Evolutionary conservation across 306 rosid genomes (phyloP), one percentile per base, ranked within the genome.

Genomic region (Dalbergia cultrata): DNA sequence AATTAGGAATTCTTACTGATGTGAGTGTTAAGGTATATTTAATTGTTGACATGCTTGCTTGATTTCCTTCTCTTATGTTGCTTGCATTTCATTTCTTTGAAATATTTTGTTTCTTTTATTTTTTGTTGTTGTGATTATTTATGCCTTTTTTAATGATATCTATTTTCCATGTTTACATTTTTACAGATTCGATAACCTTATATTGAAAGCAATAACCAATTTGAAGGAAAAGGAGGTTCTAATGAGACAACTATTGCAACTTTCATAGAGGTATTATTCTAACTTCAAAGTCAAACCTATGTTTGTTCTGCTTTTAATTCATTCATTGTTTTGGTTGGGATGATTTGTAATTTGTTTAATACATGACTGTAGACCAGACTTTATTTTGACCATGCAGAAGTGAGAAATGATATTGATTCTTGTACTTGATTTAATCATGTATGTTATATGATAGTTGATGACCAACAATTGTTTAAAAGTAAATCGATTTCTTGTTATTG

Each of bases 161-260:
- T 80, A 21, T 64, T 26, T 65, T 43, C 44, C 16, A 34, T 79
- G 69, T 50, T 70, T 80, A 66, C 68, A 49, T n/a, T 63, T 86
- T 66, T 76, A 63, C 86, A 93, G 99, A 83, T 78, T 95, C 85
- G 99, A 95, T 82, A 88, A 82, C 85, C 96, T 95, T 81, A 89
- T 95, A 56, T 87, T 89, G 84, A 98, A 95, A 82, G 97, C 99
- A 22, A 89, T 95, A 43, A 75, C 87, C 82, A 83, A 75, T 83
- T 82, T 95, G 86, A 90, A 86, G 85, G 99, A 95, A 86, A 86
- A 83, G 89, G 93, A 35, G 98, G 99, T 65, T 93, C 99, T 76
- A 93, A 91, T 80, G 93, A 92, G 90, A 93, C 98, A 52, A 59
- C 89, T 58, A 95, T 95, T 81, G 91, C 93, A 26, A 75, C 94